These are phyloP conservation scores for Halteria grandinella DNA, from an alignment of 73 alveolate genomes.

Conservation along the genomic window DNA sequence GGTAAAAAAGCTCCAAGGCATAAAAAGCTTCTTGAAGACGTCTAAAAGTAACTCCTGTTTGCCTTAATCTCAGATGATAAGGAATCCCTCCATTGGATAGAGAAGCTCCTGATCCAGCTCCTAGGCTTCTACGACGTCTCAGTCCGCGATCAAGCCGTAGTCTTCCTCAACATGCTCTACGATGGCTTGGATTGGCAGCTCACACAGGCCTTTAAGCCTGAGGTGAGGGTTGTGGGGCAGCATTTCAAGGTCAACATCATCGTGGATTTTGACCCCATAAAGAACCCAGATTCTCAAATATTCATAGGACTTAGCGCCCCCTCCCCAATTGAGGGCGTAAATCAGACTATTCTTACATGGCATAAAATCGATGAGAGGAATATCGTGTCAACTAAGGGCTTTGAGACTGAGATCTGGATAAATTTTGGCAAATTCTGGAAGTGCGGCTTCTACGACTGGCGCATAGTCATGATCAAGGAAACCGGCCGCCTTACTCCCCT, in stretches of 20 bases:
- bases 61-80: conserved; percentile 70
- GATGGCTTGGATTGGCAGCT: conserved; percentile 98
- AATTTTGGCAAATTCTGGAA: conserved; percentile 87
- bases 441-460: conserved; percentile 99
- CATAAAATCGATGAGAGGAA: conserved; percentile 57
- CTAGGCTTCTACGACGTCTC: conserved; percentile 82
- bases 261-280: conserved; percentile 34
- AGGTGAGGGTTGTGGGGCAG: conserved; percentile 81
- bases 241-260: conserved; percentile 60
- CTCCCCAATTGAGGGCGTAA: conserved; percentile 44
- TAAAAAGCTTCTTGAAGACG: conserved; percentile 34
- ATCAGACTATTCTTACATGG: conserved; percentile 55
- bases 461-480: conserved; percentile 77
- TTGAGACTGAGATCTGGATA: conserved; percentile 59
- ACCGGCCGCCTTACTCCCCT: conserved; percentile 64
- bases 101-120: conserved; percentile 82
- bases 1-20: conserved; percentile 4
- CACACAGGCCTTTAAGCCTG: conserved; percentile 84
- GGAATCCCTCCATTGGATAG: conserved; percentile 76
- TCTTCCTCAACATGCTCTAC: conserved; percentile 90
- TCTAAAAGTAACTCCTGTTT: conserved; percentile 43
- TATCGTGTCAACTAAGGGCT: conserved; percentile 7
- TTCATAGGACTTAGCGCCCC: conserved; percentile 51
- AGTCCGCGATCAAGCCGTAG: conserved; percentile 90
- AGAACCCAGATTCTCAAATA: conserved; percentile 16